A percentile compares a stretch with the other conserved stretches of the same genome.
Conservation (phyloP, 352 stramenopile species). For the Elongisporangium undulatum region DNA sequence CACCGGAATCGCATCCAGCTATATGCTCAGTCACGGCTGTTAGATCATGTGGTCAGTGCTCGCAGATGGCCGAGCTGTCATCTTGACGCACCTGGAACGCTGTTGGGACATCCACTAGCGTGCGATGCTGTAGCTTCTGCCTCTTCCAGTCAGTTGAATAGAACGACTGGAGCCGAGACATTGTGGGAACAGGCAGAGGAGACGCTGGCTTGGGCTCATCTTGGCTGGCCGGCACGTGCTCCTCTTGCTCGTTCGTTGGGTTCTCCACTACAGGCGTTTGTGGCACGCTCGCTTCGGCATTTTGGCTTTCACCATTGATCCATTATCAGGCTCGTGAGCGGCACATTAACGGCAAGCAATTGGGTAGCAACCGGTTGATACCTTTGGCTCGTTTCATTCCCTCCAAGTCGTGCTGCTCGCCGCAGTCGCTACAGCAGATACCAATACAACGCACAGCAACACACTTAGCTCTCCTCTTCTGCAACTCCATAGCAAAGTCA, state of each 20-base stretch:
- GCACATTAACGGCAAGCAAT: not conserved
- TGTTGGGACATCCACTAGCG: slow-evolving; percentile 7
- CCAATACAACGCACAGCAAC: too few relatives aligned
- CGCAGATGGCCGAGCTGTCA: not conserved
- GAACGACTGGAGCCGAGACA: not conserved
- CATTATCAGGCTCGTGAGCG: not conserved
- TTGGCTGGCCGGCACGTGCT: not conserved
- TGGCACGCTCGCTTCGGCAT: not conserved
- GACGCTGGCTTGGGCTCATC: not conserved
- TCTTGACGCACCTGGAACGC: slow-evolving; percentile 16
- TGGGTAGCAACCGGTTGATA: slow-evolving; percentile 19
- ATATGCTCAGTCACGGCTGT: not conserved
- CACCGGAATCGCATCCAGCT: slow-evolving; percentile 44
- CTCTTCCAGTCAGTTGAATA: not conserved
- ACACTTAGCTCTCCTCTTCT: slow-evolving; percentile 1
- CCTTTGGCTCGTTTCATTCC: slow-evolving; percentile 4
- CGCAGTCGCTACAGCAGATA: slow-evolving; percentile 52
- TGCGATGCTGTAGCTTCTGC: slow-evolving; percentile 8
- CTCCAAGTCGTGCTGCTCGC: slow-evolving; percentile 50
- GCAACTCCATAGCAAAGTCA: slow-evolving; percentile 3
- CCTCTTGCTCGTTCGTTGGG: not conserved
- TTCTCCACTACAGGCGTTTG: not conserved
- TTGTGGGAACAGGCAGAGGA: not conserved
- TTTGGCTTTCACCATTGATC: not conserved
- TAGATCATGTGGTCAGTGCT: not conserved